A percentile compares a stretch with the other conserved stretches of the same genome.
phyloP scores from a whole-genome alignment of 495 filamentous ascomycete species.

The Xylaria palmicola region DNA sequence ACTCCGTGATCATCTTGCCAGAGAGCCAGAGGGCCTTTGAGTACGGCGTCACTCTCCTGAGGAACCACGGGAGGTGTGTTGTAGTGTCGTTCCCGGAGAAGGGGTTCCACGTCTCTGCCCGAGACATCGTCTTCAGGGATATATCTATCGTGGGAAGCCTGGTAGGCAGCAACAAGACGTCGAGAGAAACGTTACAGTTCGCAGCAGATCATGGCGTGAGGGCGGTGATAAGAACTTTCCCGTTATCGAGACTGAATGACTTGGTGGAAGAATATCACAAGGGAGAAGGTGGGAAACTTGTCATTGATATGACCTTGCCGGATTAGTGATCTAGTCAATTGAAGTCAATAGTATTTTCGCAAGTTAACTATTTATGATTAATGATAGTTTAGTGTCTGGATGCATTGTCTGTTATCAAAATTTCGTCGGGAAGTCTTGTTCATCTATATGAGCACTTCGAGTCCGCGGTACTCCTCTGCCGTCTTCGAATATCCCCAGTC shows the following conservation, averaged over 20 bases:
- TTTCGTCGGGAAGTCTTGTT: no score
- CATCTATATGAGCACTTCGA: no score
- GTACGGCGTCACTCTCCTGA: constrained; percentile 39
- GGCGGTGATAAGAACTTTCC: constrained; percentile 36
- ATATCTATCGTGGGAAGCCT: constrained; percentile 37
- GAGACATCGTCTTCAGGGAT: constrained; percentile 41
- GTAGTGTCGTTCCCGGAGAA: constrained; percentile 39
- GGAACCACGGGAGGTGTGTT: constrained; percentile 40
- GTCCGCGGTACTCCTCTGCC: no score
- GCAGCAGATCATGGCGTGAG: constrained; percentile 31
- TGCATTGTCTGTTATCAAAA: no score
- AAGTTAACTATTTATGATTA: no score
- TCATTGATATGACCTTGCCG: constrained; percentile 36
- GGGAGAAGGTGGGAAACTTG: constrained; percentile 40
- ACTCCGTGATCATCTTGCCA: constrained; percentile 45
- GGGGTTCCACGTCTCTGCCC: constrained; percentile 37
- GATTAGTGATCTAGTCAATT: constrained; percentile 8
- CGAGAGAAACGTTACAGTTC: constrained; percentile 37
- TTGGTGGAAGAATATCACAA: constrained; percentile 45
- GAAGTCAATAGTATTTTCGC: no score
- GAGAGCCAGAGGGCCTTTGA: constrained; percentile 42
- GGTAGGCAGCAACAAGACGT: constrained; percentile 34
- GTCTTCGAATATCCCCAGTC: no score
- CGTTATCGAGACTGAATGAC: constrained; percentile 35
- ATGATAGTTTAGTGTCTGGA: no score